Evolutionary conservation across 768 basidiomycete species (phyloP).

Genomic region (Amyloporia xantha): DNA sequence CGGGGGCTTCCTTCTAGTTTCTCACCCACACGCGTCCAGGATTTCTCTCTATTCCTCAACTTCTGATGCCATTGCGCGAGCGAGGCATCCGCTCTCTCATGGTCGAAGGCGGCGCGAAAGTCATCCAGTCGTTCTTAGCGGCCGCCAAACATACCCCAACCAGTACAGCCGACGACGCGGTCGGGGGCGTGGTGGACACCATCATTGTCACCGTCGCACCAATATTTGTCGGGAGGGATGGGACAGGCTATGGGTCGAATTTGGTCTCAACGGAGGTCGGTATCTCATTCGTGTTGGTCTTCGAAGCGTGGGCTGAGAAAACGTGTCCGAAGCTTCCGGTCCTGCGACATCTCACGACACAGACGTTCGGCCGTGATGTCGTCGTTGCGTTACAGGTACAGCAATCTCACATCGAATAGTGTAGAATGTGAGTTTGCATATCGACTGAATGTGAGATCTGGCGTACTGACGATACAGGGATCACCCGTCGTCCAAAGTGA

Average conservation of each 20-base stretch:
- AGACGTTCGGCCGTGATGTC: conserved; percentile 22
- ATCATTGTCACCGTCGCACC: conserved; percentile 87
- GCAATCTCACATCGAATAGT: no score
- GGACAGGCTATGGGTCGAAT: conserved; percentile 46
- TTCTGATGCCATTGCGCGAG: conserved; percentile 47
- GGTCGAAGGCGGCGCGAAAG: conserved; percentile 89
- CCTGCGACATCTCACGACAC: conserved; percentile 22
- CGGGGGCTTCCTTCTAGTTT: neutral
- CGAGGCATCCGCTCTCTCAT: conserved; percentile 71
- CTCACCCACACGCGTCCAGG: conserved; percentile 20
- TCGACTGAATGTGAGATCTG: no score
- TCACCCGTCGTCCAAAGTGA: no score
- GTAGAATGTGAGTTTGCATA: no score
- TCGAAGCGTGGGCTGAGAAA: conserved; percentile 23
- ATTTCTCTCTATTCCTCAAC: conserved; percentile 35
- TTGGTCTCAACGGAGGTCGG: conserved; percentile 18
- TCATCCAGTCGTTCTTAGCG: conserved; percentile 70
- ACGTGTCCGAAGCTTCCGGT: conserved; percentile 14
- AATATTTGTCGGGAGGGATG: conserved; percentile 67
- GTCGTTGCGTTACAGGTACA: conserved; percentile 21
- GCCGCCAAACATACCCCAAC: conserved; percentile 12
- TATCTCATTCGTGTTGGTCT: conserved; percentile 9
- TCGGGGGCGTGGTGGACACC: conserved; percentile 45
- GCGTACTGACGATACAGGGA: no score
- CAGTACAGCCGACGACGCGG: neutral